Base-by-base conservation (phyloP, 2,329 filamentous ascomycete species). In the Exophiala xenobiotica region DNA sequence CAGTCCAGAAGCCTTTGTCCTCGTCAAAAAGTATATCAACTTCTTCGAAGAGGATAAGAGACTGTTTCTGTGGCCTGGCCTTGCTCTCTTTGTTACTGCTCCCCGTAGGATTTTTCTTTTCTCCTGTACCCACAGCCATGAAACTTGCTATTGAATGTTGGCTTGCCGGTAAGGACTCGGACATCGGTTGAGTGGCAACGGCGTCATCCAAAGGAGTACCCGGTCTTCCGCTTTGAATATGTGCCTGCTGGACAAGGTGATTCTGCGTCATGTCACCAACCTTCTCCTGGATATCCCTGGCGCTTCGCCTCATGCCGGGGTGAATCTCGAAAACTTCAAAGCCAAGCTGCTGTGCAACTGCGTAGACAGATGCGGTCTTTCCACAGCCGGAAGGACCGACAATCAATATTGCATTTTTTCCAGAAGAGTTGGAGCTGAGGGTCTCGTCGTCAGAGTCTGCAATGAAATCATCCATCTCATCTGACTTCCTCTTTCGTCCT, bases 271-370 rank as follows among this genome's bases (percentile, higher is more conserved):
- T 97, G 69, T 99, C 90, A 33, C 93, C 95, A 38, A 99, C 89
- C 61, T 82, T 88, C 63, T 99, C 93, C 26, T 95, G 68, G 41
- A 99, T 84, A 63, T 99, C 93, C 67, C 86, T 93, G 24, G 91
- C 92, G 64, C 83, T 95, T 56, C 93, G 80, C 44, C 91, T 83
- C 60, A 82, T 89, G 54, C 89, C 83, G 0, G 92, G 74, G 63
- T 95, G 95, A 65, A 99, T 90, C 69, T 99, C 93, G 60, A 99
- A 99, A 1, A 99, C 81, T 63, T 96, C 91, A 64, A 95, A 97
- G 1, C 82, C 90, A 12, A 97, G 77, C 69, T 99, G 92, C 64
- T 88, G 92, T 3, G 93, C 92, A 35, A 91, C 87, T 3, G 93
- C 93, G 68, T 95, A 91, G 0, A 96, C 87, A 1, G 90, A 84